Evolutionary conservation across 192 early-diverging fungal species (phyloP).

Genomic region (Coemansia sp.): DNA sequence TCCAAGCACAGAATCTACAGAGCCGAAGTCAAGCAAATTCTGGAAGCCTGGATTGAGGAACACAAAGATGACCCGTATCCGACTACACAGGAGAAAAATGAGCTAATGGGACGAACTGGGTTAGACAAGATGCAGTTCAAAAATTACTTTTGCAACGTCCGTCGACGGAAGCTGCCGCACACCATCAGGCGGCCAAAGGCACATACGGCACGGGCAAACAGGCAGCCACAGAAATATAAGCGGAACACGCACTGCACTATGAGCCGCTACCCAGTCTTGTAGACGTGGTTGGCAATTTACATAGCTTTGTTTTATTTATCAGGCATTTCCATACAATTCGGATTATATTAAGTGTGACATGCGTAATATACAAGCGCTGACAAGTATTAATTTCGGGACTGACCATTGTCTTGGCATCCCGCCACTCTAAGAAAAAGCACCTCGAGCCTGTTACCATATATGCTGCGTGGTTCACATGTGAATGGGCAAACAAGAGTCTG

Average conservation of each 20-base stretch:
- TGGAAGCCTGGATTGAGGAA: slow-evolving; percentile 22
- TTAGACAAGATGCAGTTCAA: slow-evolving; percentile 49
- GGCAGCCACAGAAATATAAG: no score
- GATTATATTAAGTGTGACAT: neutral
- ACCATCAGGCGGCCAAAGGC: slow-evolving; percentile 12
- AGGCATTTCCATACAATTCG: neutral
- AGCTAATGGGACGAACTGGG: slow-evolving; percentile 29
- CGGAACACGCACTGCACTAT: no score
- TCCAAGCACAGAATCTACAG: slow-evolving; percentile 24
- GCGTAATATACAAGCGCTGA: neutral
- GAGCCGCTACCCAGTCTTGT: neutral
- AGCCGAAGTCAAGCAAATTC: slow-evolving; percentile 13
- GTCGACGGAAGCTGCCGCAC: slow-evolving; percentile 29
- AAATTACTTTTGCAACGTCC: slow-evolving; percentile 51
- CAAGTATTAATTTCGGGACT: neutral
- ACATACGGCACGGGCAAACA: no score
- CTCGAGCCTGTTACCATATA: neutral
- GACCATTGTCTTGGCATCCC: neutral
- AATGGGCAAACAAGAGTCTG: neutral
- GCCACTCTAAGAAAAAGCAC: neutral
- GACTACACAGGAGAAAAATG: slow-evolving; percentile 19
- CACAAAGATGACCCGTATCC: slow-evolving; percentile 31
- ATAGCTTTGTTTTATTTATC: neutral
- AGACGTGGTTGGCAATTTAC: neutral
- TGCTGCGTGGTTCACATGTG: slow-evolving; percentile 4